Percentiles rank a stretch among this genome's conserved stretches.
These are phyloP conservation scores for Mucor mucedo DNA, from an alignment of 371 early-diverging fungal genomes.

Conservation along the genomic window DNA sequence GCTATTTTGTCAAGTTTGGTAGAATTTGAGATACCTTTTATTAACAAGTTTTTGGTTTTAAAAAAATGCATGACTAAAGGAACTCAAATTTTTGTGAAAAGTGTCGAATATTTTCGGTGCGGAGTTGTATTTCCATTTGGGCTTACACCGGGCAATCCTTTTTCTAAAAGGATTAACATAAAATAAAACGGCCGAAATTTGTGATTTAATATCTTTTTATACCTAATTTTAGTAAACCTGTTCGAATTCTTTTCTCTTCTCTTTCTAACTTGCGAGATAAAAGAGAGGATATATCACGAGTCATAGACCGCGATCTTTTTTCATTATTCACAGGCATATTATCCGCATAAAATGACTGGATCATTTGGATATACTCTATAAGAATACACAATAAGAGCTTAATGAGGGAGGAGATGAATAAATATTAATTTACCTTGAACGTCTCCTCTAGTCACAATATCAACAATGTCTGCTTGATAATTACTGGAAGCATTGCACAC, in stretches of 20 bases:
- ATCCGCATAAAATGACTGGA: slow-evolving; percentile 16
- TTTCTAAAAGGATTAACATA: too few species aligned
- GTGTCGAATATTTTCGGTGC: too few species aligned
- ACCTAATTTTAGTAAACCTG: slow-evolving; percentile 18
- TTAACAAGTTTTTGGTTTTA: too few species aligned
- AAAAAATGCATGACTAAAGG: too few species aligned
- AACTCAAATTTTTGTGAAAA: too few species aligned
- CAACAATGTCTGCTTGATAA: neutral
- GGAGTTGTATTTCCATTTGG: neutral
- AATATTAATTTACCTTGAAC: slow-evolving; percentile 19
- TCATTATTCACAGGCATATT: slow-evolving; percentile 1
- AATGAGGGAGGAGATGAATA: too few species aligned
- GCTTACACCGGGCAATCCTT: slow-evolving; percentile 10
- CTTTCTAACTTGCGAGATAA: slow-evolving; percentile 19
- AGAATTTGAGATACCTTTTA: too few species aligned
- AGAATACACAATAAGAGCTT: neutral
- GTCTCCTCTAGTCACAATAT: slow-evolving; percentile 13
- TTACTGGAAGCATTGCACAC: slow-evolving; percentile 2
- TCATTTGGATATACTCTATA: slow-evolving; percentile 16
- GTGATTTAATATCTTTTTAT: neutral
- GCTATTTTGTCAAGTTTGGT: too few species aligned
- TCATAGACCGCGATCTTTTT: neutral
- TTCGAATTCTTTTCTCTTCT: slow-evolving; percentile 14
- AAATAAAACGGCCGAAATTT: too few species aligned
- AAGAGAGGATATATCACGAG: slow-evolving; percentile 10